phyloP scores from a whole-genome alignment of 192 early-diverging fungal species.

The Oehlia diaphana region DNA sequence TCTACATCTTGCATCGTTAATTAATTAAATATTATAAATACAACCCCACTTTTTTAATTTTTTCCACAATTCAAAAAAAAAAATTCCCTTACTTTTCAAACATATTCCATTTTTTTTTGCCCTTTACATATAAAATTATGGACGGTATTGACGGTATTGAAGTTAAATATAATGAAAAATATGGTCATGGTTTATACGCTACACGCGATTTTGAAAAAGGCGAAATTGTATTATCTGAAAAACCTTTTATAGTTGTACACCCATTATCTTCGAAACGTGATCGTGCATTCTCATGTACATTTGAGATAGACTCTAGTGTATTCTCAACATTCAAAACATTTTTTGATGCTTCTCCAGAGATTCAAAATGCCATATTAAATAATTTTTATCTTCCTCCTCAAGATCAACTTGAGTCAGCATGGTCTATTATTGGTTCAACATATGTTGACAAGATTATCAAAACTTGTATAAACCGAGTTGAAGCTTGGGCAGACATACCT shows the following conservation, averaged over 20 bases:
- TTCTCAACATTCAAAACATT: conserved; percentile 6
- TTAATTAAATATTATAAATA: too few relatives aligned
- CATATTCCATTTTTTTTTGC: neutral
- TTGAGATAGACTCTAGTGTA: neutral
- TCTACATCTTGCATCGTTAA: too few relatives aligned
- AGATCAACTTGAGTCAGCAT: neutral
- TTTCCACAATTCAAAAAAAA: too few relatives aligned
- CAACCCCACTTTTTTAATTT: too few relatives aligned
- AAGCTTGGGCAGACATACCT: neutral
- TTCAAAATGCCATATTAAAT: conserved; percentile 5
- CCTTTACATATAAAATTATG: neutral
- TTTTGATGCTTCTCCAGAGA: neutral
- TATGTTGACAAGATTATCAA: neutral
- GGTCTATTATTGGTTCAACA: neutral
- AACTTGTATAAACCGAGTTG: neutral
- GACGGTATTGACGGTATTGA: neutral
- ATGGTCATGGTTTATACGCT: neutral
- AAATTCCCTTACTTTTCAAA: too few relatives aligned
- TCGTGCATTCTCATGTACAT: neutral
- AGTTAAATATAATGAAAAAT: neutral
- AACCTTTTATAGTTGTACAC: neutral
- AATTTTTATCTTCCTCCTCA: conserved; percentile 4
- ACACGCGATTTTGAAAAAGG: conserved; percentile 11
- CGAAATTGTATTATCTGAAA: neutral
- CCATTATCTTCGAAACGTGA: neutral